Conservation (phyloP, 768 basidiomycete genomes). For the Termitomyces sp. region DNA sequence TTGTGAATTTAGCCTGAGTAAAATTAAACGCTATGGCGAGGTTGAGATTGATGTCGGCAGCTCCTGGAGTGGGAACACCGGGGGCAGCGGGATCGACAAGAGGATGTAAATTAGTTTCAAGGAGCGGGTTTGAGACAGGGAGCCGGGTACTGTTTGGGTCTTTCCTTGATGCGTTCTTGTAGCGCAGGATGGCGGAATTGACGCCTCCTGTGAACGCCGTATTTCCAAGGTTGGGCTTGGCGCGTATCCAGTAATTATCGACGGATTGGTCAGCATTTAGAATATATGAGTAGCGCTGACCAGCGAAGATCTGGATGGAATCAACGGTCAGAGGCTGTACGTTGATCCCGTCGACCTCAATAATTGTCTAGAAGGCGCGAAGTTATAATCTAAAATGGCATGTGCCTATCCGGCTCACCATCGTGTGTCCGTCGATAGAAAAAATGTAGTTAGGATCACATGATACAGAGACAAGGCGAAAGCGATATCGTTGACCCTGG, state of each 20-base stretch:
- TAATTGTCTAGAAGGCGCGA: slow-evolving; percentile 22
- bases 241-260: slow-evolving; percentile 36
- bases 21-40: slow-evolving; percentile 16
- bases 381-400: not conserved
- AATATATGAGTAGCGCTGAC: slow-evolving; percentile 30
- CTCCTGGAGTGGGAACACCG: slow-evolving; percentile 9
- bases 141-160: slow-evolving; percentile 24
- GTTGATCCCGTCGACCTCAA: slow-evolving; percentile 33
- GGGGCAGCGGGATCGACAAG: slow-evolving; percentile 8
- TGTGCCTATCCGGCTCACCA: not conserved
- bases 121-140: slow-evolving; percentile 15
- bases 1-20: slow-evolving; percentile 12
- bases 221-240: slow-evolving; percentile 18
- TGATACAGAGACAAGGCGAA: slow-evolving; percentile 45
- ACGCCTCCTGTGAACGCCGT: slow-evolving; percentile 28
- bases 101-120: slow-evolving; percentile 20
- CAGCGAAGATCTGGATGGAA: slow-evolving; percentile 33
- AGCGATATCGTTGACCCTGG: slow-evolving; percentile 39
- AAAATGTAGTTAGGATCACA: slow-evolving; percentile 41
- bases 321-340: slow-evolving; percentile 29
- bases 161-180: slow-evolving; percentile 15
- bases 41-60: slow-evolving; percentile 18
- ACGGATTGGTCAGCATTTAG: slow-evolving; percentile 31
- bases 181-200: slow-evolving; percentile 52
- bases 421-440: slow-evolving; percentile 35